phyloP scores from a whole-genome alignment of 768 basidiomycete species.

The Auriscalpium orientale region DNA sequence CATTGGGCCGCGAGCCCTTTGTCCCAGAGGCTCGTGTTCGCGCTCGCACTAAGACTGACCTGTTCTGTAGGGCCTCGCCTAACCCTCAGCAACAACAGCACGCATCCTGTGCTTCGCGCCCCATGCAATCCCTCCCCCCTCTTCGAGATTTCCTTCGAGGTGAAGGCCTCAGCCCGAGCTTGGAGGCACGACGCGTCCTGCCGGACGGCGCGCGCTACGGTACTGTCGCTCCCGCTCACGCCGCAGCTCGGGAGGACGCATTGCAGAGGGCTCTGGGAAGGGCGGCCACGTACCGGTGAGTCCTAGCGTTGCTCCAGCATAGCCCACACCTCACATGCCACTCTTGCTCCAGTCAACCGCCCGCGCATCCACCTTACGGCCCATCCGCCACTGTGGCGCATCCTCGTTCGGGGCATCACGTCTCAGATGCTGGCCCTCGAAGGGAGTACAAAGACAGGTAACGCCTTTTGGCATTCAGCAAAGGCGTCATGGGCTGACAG shows the following conservation, averaged over 20 bases:
- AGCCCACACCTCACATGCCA: background rate
- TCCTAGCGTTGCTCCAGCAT: background rate
- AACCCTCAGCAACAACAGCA: background rate
- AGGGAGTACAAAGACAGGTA: background rate
- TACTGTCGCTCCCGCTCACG: background rate
- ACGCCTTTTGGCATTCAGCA: background rate
- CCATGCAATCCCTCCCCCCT: slow-evolving; percentile 10
- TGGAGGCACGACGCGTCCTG: slow-evolving; percentile 1
- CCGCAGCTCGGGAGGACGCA: slow-evolving; percentile 9
- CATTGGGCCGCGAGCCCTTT: background rate
- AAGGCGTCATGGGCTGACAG: background rate
- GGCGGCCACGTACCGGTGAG: slow-evolving; percentile 6
- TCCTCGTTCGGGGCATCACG: background rate
- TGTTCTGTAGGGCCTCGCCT: background rate
- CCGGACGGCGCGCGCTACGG: background rate
- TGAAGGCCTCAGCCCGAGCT: slow-evolving; percentile 7
- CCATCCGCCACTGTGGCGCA: background rate
- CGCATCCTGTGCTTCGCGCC: background rate
- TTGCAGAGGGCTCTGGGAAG: slow-evolving; percentile 6
- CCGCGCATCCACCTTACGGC: background rate
- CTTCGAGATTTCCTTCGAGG: slow-evolving; percentile 11
- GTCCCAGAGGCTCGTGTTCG: background rate
- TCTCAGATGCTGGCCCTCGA: background rate
- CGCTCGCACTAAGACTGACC: background rate
- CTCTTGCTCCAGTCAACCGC: background rate